These are phyloP conservation scores for Pilaira anomala DNA, from an alignment of 192 early-diverging fungal genomes.

Conservation along the genomic window DNA sequence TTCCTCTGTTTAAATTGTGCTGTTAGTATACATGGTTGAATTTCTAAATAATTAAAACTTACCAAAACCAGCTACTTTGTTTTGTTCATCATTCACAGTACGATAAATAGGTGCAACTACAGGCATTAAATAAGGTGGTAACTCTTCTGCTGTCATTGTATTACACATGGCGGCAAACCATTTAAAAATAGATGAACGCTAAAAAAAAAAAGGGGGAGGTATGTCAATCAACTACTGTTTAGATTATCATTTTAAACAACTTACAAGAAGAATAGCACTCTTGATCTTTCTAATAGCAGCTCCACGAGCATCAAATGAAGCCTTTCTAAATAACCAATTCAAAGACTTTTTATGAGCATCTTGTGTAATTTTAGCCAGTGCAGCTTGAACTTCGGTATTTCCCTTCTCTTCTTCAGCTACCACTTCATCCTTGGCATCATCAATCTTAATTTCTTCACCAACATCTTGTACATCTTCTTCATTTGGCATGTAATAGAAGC, in stretches of 20 bases:
- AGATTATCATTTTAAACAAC: conserved; percentile 8
- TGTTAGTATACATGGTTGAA: neutral
- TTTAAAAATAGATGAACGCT: conserved; percentile 83
- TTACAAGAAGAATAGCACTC: conserved; percentile 39
- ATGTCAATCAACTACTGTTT: conserved; percentile 15
- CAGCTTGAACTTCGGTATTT: conserved; percentile 23
- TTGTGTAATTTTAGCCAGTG: conserved; percentile 15
- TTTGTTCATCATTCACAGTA: conserved; percentile 69
- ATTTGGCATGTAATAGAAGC: conserved; percentile 51
- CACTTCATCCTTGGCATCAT: conserved; percentile 39
- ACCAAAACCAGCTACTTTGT: conserved; percentile 62
- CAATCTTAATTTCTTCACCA: conserved; percentile 40
- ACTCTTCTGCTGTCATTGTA: conserved; percentile 54
- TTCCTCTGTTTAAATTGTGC: conserved; percentile 46
- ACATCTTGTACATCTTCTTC: conserved; percentile 32
- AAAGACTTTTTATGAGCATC: conserved; percentile 41
- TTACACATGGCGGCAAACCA: conserved; percentile 87
- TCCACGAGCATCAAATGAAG: conserved; percentile 64
- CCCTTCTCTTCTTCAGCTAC: conserved; percentile 29
- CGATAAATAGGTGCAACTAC: conserved; percentile 81
- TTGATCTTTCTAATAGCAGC: conserved; percentile 42
- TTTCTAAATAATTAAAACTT: too few relatives aligned
- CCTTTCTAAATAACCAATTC: conserved; percentile 56
- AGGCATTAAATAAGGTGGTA: conserved; percentile 62
- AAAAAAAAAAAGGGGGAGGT: conserved; percentile 31